Percentiles rank a stretch among this genome's conserved stretches.
Conservation (phyloP, 139 green algal species). For the Coelastrella sp. region DNA sequence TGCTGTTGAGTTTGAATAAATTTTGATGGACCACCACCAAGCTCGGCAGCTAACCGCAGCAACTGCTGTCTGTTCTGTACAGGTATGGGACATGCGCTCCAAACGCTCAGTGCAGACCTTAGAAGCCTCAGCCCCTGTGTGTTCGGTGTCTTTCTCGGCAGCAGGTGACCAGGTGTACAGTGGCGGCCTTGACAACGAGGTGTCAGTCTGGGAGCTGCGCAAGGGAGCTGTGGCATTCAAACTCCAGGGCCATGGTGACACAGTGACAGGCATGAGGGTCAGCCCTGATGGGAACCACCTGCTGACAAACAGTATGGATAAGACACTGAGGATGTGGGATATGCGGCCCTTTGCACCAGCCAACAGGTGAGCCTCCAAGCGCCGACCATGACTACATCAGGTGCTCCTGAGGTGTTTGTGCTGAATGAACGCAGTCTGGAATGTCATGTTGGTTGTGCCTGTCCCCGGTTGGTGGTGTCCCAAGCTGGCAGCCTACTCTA, state of each 20-base stretch:
- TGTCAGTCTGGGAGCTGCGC: constrained; percentile 88
- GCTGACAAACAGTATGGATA: constrained; percentile 97
- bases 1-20: too few species aligned
- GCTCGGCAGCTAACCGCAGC: too few species aligned
- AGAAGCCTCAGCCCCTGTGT: constrained; percentile 81
- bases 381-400: neutral
- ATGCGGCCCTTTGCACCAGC: constrained; percentile 88
- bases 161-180: constrained; percentile 91
- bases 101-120: constrained; percentile 84
- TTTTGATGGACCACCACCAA: too few species aligned
- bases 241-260: constrained; percentile 82
- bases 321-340: constrained; percentile 88
- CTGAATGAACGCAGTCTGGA: too few species aligned
- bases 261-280: constrained; percentile 82
- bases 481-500: too few species aligned
- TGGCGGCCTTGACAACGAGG: constrained; percentile 88
- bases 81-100: constrained; percentile 93
- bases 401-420: neutral
- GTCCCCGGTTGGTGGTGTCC: too few species aligned
- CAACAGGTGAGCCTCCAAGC: constrained; percentile 77
- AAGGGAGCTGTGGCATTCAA: constrained; percentile 70
- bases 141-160: constrained; percentile 83
- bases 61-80: neutral
- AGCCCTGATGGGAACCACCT: constrained; percentile 89
- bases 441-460: too few species aligned